Evolutionary conservation across 176 grass and related monocot species (phyloP), one percentile per base, ranked within the genome.

Genomic region (Oryza officinalis): DNA sequence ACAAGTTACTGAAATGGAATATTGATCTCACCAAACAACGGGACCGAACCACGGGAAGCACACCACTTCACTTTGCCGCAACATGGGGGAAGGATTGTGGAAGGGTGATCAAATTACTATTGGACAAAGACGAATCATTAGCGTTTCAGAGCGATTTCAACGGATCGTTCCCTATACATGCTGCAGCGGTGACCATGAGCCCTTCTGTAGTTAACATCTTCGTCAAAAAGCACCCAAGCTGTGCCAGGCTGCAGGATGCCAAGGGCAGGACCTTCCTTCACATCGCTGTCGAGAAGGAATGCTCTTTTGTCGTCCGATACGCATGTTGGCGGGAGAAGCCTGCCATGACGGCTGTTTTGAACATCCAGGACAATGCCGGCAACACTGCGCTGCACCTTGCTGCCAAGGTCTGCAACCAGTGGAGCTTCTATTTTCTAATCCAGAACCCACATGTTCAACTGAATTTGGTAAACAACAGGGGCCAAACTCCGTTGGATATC

Each of bases 31-130:
- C 5, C 65, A 81, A 73, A 35, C 40, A 61, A 40, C 23, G 4
- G 20, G 80, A 82, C 13, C 2, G 80, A 85, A 31, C 27, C 5
- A 41, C 11, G 5, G 71, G 84, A 22, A 81, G 80, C 6, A 93
- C 80, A 23, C 87, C 87, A 17, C 87, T 93, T 65, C 87, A 93
- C 23, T 70, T 72, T 74, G 87, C 76, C 46, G 76, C 84, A 37
- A 60, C 86, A 68, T 26, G 31, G 60, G 69, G 47, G 11, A 54
- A n/a, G 3, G 2, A 13, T 4, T 15, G n/a, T 3, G 37, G 9
- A 3, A 3, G 50, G 32, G 76, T 76, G 30, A 25, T 87, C 47
- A 49, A 43, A 41, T 13, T 71, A 65, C 77, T 91, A 67, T 5
- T 92, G 4, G 3, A 81, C 0, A 0, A 4, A 4, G 80, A 87